Evolutionary conservation across 192 early-diverging fungal species (phyloP), one percentile per base, ranked within the genome.

Genomic region (Gaertneriomyces semiglobifer): DNA sequence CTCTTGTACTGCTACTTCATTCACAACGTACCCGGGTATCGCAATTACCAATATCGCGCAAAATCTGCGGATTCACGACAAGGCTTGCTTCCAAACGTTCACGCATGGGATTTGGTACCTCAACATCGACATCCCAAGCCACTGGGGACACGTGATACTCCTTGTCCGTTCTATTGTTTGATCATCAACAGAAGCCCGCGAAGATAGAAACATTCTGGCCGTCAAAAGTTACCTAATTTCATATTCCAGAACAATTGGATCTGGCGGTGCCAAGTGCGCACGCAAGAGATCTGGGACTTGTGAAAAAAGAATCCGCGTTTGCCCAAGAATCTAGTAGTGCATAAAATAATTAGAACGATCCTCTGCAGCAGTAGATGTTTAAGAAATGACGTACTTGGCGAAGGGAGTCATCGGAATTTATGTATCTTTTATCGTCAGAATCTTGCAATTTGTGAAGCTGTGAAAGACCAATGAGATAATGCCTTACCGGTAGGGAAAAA

Each of bases 201-300:
- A 62, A 12, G 33, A 19, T 11, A 10, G 5, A 42, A 16, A 1
- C 3, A 41, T 19, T 62, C 12, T 11, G 18, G 7, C 54, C 19
- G 52, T 25, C 57, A 46, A 18, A 11, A 18, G 52, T 18, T 86
- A 90, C 74, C 86, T 79, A 69, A 98, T 86, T 19, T 89, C 91
- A 76, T 97, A 98, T 53, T 95, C 86, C 46, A 98, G 84, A 9
- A 89, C 77, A 48, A 97, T 88, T 8, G 96, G 96, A 62, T 95
- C 93, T 8, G 88, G 82, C 6, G 90, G 89, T 33, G 80, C 66
- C 43, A 97, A 66, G 68, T 92, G 91, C 16, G 70, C 76, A 10
- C 81, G 82, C 58, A 98, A 75, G 64, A 93, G 78, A 53, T 95
- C 90, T 12, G 92, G 88, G 18, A 97, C 77, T 44, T 89, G 83